Percentiles rank a stretch among this genome's conserved stretches.
Conservation (phyloP, 2,329 filamentous ascomycete genomes). For the Calonectria leucothoes region DNA sequence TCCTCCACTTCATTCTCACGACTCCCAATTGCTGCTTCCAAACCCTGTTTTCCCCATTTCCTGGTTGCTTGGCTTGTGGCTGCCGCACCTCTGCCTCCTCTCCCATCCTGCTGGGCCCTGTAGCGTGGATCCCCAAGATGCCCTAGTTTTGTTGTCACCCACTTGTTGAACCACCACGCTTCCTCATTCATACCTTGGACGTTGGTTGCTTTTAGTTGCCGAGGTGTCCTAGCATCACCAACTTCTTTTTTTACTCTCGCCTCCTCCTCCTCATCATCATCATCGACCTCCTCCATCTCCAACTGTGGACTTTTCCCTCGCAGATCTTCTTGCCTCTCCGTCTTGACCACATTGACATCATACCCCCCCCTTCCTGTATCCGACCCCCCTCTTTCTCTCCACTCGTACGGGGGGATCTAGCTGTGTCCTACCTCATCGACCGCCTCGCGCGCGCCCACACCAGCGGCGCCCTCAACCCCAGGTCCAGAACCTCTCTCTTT, state of each 20-base stretch:
- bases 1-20: slow-evolving; percentile 33
- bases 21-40: slow-evolving; percentile 35
- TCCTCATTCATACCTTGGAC: slow-evolving; percentile 13
- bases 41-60: slow-evolving; percentile 31
- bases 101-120: slow-evolving; percentile 35
- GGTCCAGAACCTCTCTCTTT: slow-evolving; percentile 38
- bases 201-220: slow-evolving; percentile 8
- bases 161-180: slow-evolving; percentile 15
- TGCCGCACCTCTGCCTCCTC: slow-evolving; percentile 33
- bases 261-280: not conserved
- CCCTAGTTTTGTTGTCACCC: slow-evolving; percentile 24
- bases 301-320: not conserved
- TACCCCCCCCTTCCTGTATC: not conserved
- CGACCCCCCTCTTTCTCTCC: not conserved
- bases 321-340: not conserved
- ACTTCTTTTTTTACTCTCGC: not conserved
- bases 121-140: slow-evolving; percentile 32
- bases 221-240: slow-evolving; percentile 5
- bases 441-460: slow-evolving; percentile 29
- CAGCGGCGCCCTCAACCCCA: slow-evolving; percentile 30
- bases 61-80: slow-evolving; percentile 37
- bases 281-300: no score
- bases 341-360: not conserved
- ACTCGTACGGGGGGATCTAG: slow-evolving; percentile 6
- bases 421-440: slow-evolving; percentile 19